These are phyloP conservation scores for Grosmannia clavigera DNA, from an alignment of 2,329 filamentous ascomycete genomes.

Conservation along the genomic window DNA sequence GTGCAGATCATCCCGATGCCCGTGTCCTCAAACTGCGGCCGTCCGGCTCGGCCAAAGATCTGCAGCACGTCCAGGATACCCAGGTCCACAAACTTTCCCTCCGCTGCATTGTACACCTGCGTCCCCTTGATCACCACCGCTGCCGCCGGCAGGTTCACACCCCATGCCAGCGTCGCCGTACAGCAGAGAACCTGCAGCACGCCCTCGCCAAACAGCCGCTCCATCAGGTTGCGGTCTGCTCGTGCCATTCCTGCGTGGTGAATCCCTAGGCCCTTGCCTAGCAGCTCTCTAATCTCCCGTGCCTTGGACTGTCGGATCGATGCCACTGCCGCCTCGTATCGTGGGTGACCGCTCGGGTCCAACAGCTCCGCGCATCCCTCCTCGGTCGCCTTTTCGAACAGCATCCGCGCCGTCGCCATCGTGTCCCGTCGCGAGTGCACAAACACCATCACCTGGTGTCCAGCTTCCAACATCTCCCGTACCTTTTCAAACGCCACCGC, in stretches of 20 bases:
- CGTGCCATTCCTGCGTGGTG: conserved; percentile 96
- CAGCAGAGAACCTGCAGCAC: conserved; percentile 97
- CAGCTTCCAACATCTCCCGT: conserved; percentile 75
- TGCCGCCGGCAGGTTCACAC: conserved; percentile 93
- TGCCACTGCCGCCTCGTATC: conserved; percentile 65
- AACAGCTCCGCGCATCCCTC: conserved; percentile 70
- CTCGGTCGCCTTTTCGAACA: conserved; percentile 78
- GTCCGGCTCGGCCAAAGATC: conserved; percentile 95
- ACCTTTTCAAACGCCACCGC: conserved; percentile 86
- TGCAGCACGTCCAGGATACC: conserved; percentile 95
- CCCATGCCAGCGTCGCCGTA: conserved; percentile 95
- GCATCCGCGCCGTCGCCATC: conserved; percentile 69
- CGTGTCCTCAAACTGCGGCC: conserved; percentile 93
- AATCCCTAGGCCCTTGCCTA: conserved; percentile 83
- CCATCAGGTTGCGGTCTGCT: conserved; percentile 89
- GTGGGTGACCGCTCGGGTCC: conserved; percentile 65
- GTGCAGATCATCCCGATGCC: conserved; percentile 98
- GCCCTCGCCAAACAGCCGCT: conserved; percentile 78
- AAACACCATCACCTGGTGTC: conserved; percentile 99
- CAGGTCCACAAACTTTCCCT: conserved; percentile 91
- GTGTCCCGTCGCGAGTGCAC: conserved; percentile 96
- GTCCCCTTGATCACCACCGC: conserved; percentile 98
- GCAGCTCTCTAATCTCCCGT: conserved; percentile 74
- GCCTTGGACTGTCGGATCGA: conserved; percentile 82
- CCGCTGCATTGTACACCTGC: conserved; percentile 90